Evolutionary conservation across 176 grass and related monocot genomes (phyloP), one percentile per base, ranked within the genome.

Genomic region (Elymus sibiricus): DNA sequence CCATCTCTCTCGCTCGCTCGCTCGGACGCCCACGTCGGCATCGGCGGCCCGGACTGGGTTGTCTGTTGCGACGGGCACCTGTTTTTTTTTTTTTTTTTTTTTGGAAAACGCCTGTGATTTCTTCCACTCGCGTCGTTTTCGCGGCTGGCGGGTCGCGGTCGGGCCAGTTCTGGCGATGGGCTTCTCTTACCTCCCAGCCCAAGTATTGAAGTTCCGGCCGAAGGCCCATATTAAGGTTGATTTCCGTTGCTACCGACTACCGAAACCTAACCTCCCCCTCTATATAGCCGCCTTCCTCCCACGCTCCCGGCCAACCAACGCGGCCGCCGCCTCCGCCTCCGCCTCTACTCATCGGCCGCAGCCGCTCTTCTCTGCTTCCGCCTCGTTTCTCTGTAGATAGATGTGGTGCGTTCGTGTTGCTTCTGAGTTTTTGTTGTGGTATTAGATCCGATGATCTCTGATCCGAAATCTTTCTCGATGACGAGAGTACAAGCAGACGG

Each of bases 401-500:
- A 7, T 56, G 17, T 22, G 19, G 53, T 56, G 21, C 74, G 6
- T 26, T 5, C 2, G 0, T 63, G 9, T 26, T 31, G 35, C 2
- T 29, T 21, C 42, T 46, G 29, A 31, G 10, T 19, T n/a, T 29
- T 53, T 19, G 16, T 53, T 2, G 16, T 53, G 16, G 49, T 5
- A 53, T 17, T 19, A 19, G 49, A 53, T 53, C 7, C 7, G 47
- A 46, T 74, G 0, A 1, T 38, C 27, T 80, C 26, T 51, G 26
- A 0, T 76, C n/a, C 29, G 17, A 76, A 58, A 64, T 76, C 31
- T 64, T 81, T 91, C 94, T 92, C 97, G 44, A 86, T 94, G 97
- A 96, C 2, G 49, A 37, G 92, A 89, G 61, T 61, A 6, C 21
- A 90, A 94, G 94, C 97, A 96, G 97, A 99, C 97, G 94, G 97